phyloP scores from a whole-genome alignment of 169 alveolate species.

The Cryptosporidium ubiquitum region DNA sequence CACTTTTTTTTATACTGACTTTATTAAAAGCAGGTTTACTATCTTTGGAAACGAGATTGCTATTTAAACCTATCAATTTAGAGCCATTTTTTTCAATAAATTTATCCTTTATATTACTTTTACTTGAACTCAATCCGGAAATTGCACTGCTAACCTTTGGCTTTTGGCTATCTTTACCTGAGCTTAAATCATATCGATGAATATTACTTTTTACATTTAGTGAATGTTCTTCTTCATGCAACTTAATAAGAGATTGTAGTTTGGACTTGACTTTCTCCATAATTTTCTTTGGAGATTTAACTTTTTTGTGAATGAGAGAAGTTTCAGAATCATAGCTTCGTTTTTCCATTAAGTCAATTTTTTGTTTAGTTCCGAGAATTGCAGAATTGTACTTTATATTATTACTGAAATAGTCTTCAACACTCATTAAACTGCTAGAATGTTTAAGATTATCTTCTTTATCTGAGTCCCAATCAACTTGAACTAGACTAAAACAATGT shows the following conservation, averaged over 20 bases:
- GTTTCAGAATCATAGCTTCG: neutral
- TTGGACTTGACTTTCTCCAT: constrained; percentile 13
- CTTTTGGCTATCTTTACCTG: neutral
- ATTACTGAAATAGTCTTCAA: constrained; percentile 2
- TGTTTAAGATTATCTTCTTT: neutral
- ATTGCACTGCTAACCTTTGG: neutral
- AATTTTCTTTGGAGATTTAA: constrained; percentile 24
- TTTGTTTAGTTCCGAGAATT: neutral
- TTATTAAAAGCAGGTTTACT: neutral
- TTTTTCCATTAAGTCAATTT: constrained; percentile 18
- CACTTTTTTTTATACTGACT: neutral
- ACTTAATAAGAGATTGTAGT: constrained; percentile 20
- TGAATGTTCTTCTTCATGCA: constrained; percentile 7
- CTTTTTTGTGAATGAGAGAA: neutral
- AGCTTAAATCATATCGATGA: neutral
- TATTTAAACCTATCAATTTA: neutral
- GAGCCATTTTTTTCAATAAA: neutral
- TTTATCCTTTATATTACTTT: neutral
- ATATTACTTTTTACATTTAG: neutral
- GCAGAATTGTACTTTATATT: neutral
- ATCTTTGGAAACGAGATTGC: neutral
- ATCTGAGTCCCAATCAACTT: neutral
- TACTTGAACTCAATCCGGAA: neutral
- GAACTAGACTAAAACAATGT: constrained; percentile 25
- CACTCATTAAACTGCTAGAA: constrained; percentile 22